Base-by-base conservation (phyloP, 1,139 yeast genomes). In the Debaryomyces fabryi region DNA sequence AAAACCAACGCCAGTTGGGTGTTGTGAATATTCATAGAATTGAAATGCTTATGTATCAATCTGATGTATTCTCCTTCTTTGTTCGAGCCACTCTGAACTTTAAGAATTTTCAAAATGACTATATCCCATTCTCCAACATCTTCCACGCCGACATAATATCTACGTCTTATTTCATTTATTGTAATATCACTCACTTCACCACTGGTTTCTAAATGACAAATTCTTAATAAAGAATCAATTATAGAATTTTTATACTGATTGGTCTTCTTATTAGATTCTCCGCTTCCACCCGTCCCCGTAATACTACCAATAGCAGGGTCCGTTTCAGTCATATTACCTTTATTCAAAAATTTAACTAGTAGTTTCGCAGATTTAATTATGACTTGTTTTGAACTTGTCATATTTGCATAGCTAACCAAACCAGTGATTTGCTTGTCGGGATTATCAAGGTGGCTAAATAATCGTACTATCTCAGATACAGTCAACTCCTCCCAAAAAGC, bases 1-100 rank as follows among this genome's bases (percentile, higher is more conserved):
- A 75, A 54, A 1, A 74, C 60, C 33, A 75, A 56, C 3, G 74
- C 75, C 48, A 64, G 64, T 50, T 74, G 78, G 12, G 74, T 67
- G 3, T 67, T 52, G 46, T 56, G 65, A 3, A 60, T 45, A 13
- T 57, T 53, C 16, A 12, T 12, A 2, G 52, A 30, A 10, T 51
- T 33, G 30, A 69, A 54, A 48, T 64, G 67, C 4, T 47, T 39
- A 49, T 68, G 69, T 18, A 72, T 63, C 10, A 65, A 51, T 16
- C 56, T 53, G 15, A 74, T 52, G 51, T 65, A 73, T 15, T 54
- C 54, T 29, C 54, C 56, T 20, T 67, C 71, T 41, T 55, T 62
- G 50, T 68, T 69, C 16, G 54, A 42, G 15, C 69, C 65, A 20
- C 56, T 58, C 33, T 67, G 69, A 9, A 59, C 58, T 46, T 68